A percentile compares a stretch with the other conserved stretches of the same genome.
Evolutionary conservation across 2,329 filamentous ascomycete species (phyloP).

Genomic region (Colletotrichum noveboracense): DNA sequence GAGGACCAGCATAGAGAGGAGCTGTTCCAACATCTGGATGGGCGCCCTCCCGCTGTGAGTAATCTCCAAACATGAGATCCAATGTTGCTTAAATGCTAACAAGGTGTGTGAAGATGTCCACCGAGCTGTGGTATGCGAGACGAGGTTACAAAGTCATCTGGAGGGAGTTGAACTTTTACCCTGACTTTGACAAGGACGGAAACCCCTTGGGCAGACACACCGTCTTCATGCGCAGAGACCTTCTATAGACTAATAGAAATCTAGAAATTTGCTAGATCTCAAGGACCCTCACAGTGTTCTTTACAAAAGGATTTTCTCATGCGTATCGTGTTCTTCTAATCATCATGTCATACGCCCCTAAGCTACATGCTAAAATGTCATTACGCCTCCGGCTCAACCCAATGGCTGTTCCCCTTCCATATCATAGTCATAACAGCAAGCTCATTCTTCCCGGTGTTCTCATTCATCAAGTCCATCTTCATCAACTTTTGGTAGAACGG

Average conservation of each 20-base stretch:
- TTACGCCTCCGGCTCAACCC: neutral
- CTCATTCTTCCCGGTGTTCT: slow-evolving; percentile 8
- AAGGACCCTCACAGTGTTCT: rapidly evolving
- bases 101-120: slow-evolving; percentile 23
- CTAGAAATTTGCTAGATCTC: neutral
- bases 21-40: neutral
- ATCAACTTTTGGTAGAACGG: slow-evolving; percentile 37
- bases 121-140: slow-evolving; percentile 34
- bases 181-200: neutral
- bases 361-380: too few species aligned
- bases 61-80: rapidly evolving
- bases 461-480: slow-evolving; percentile 31
- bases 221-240: slow-evolving; percentile 7
- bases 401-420: slow-evolving; percentile 20
- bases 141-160: slow-evolving; percentile 30
- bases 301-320: rapidly evolving
- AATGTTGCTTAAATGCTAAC: neutral
- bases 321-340: neutral
- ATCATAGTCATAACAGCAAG: slow-evolving; percentile 27
- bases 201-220: neutral
- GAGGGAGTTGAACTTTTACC: slow-evolving; percentile 22
- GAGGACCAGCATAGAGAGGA: slow-evolving; percentile 22
- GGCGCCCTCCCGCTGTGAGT: neutral
- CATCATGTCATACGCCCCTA: neutral
- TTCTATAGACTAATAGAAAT: neutral